phyloP scores from a whole-genome alignment of 164 flowering plant species.

The Euptelea pleiosperma region DNA sequence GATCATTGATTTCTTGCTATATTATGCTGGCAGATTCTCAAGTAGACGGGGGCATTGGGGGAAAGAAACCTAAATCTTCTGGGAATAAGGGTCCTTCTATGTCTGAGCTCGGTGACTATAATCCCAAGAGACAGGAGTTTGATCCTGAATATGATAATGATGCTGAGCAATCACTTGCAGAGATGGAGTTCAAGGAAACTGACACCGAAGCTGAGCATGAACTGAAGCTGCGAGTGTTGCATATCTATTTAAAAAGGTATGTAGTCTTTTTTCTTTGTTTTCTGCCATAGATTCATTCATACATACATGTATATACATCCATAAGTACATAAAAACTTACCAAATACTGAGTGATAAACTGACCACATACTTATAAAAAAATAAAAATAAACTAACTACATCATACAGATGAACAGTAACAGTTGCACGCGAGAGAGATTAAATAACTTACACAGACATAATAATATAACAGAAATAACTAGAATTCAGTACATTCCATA shows the following conservation, averaged over 20 bases:
- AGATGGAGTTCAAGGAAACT: slow-evolving; percentile 92
- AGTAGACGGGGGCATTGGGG: slow-evolving; percentile 76
- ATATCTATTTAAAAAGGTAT: slow-evolving; percentile 70
- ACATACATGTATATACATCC: not conserved
- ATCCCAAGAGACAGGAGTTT: slow-evolving; percentile 91
- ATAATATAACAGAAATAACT: no score
- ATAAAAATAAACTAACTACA: no score
- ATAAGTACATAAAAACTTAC: no score
- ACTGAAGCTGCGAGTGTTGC: slow-evolving; percentile 72
- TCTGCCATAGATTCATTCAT: not conserved
- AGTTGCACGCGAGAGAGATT: no score
- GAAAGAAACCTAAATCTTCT: slow-evolving; percentile 63
- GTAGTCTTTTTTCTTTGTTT: not conserved
- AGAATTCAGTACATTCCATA: no score
- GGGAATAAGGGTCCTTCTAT: slow-evolving; percentile 65
- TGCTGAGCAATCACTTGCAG: slow-evolving; percentile 90
- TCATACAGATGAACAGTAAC: no score
- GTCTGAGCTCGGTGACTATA: slow-evolving; percentile 81
- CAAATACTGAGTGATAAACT: no score
- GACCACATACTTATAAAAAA: no score
- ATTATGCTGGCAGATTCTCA: slow-evolving; percentile 35
- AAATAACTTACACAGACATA: no score
- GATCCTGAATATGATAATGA: slow-evolving; percentile 97
- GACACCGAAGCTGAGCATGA: slow-evolving; percentile 75
- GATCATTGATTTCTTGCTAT: not conserved